phyloP scores from a whole-genome alignment of 1,139 yeast species.

The Candida freyschussii region DNA sequence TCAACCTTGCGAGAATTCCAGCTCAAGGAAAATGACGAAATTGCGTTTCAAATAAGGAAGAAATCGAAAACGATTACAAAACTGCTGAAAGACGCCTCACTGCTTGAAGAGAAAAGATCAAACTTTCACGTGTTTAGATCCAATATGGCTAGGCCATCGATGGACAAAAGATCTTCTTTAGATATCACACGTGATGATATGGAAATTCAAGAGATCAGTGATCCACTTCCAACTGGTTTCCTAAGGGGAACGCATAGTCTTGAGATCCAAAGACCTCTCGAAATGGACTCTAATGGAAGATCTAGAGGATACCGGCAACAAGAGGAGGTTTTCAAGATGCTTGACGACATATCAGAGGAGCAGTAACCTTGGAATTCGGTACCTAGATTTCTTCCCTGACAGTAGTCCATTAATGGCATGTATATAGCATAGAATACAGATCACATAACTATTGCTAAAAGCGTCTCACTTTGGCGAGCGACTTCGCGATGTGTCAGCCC shows the following conservation, averaged over 20 bases:
- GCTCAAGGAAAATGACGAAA: constrained; percentile 74
- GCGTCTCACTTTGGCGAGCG: not conserved
- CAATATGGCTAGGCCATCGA: constrained; percentile 39
- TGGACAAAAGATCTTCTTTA: constrained; percentile 22
- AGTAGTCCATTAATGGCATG: too few relatives aligned
- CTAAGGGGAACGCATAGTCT: constrained; percentile 16
- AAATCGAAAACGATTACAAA: constrained; percentile 54
- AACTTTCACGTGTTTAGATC: constrained; percentile 38
- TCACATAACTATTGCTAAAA: not conserved
- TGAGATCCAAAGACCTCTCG: constrained; percentile 10
- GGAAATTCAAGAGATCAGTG: constrained; percentile 9
- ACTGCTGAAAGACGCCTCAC: constrained; percentile 30
- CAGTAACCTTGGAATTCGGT: not conserved
- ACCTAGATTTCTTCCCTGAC: too few relatives aligned
- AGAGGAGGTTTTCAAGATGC: constrained; percentile 9
- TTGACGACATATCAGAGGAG: constrained; percentile 19
- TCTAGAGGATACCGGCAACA: constrained; percentile 3
- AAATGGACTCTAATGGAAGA: constrained; percentile 3
- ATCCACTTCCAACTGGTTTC: constrained; percentile 8
- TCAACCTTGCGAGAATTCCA: constrained; percentile 88
- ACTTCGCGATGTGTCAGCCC: constrained; percentile 1
- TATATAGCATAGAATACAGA: not conserved
- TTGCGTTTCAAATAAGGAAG: constrained; percentile 81
- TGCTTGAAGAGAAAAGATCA: constrained; percentile 32
- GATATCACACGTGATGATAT: constrained; percentile 17